Evolutionary conservation across 495 filamentous ascomycete genomes (phyloP).

Genomic region (Podospora fimiseda): DNA sequence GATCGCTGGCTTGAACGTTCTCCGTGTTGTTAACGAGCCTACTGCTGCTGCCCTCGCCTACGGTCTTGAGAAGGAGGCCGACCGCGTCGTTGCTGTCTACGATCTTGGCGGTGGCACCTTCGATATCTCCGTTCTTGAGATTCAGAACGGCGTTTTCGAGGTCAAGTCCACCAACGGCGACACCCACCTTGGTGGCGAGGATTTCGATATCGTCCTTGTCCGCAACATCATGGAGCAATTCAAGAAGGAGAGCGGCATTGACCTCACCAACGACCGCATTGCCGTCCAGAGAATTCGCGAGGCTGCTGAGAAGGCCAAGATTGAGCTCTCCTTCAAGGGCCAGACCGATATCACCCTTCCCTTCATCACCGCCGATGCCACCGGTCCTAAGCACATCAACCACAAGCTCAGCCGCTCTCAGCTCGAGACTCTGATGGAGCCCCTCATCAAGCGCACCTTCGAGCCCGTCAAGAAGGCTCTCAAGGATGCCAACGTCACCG

Average conservation of each 20-base stretch:
- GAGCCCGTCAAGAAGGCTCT: conserved; percentile 96
- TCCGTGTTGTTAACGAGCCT: conserved; percentile 95
- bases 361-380: conserved; percentile 95
- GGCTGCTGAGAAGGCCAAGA: conserved; percentile 99
- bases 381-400: conserved; percentile 97
- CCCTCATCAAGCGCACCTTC: conserved; percentile 75
- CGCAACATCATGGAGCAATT: conserved; percentile 92
- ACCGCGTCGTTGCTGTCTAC: conserved; percentile 90
- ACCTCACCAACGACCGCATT: conserved; percentile 92
- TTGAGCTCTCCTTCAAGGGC: conserved; percentile 91
- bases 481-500: conserved; percentile 90
- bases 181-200: conserved; percentile 95
- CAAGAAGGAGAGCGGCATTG: conserved; percentile 91
- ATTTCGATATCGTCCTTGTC: conserved; percentile 95
- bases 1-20: conserved; percentile 90
- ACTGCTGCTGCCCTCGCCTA: conserved; percentile 93
- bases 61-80: conserved; percentile 87
- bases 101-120: conserved; percentile 98
- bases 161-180: conserved; percentile 99
- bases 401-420: conserved; percentile 86
- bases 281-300: conserved; percentile 98
- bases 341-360: conserved; percentile 99
- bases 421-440: conserved; percentile 89
- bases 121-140: conserved; percentile 96
- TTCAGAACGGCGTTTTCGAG: conserved; percentile 96